phyloP scores from a whole-genome alignment of 805 yeast species.

The Schwanniomyces sp. region DNA sequence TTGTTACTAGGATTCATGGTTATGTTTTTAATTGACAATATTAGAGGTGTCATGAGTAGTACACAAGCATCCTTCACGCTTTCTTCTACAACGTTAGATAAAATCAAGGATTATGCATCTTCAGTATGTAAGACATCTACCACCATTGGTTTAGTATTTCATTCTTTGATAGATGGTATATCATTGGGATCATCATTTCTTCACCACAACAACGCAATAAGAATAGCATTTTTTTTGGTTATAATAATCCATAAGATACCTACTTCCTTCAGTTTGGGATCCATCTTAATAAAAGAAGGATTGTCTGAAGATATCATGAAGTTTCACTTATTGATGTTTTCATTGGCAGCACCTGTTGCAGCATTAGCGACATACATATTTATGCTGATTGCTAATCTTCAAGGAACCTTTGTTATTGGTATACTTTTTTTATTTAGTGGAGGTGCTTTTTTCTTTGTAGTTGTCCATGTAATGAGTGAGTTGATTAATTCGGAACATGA shows the following conservation, averaged over 20 bases:
- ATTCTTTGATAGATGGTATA: constrained; percentile 71
- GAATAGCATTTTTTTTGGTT: constrained; percentile 53
- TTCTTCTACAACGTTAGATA: background rate
- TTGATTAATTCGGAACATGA: background rate
- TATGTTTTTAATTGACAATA: constrained; percentile 52
- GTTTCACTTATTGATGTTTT: constrained; percentile 52
- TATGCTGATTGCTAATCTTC: constrained; percentile 27
- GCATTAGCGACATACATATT: constrained; percentile 51
- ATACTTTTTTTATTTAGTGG: constrained; percentile 62
- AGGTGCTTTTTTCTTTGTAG: constrained; percentile 73
- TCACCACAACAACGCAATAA: constrained; percentile 31
- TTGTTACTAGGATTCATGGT: constrained; percentile 53
- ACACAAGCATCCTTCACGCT: background rate
- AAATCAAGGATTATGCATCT: background rate
- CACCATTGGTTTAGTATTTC: constrained; percentile 63
- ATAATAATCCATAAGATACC: constrained; percentile 74
- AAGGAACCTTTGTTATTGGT: constrained; percentile 46
- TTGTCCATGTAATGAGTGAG: constrained; percentile 59
- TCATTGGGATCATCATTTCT: constrained; percentile 63
- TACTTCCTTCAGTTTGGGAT: constrained; percentile 65
- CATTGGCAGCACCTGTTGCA: constrained; percentile 61
- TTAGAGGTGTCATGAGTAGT: constrained; percentile 9
- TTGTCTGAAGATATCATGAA: constrained; percentile 29
- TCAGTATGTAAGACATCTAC: constrained; percentile 44
- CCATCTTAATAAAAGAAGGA: constrained; percentile 48